Evolutionary conservation across 257 asterid genomes (phyloP), one percentile per base, ranked within the genome.

Genomic region (Plantago major): DNA sequence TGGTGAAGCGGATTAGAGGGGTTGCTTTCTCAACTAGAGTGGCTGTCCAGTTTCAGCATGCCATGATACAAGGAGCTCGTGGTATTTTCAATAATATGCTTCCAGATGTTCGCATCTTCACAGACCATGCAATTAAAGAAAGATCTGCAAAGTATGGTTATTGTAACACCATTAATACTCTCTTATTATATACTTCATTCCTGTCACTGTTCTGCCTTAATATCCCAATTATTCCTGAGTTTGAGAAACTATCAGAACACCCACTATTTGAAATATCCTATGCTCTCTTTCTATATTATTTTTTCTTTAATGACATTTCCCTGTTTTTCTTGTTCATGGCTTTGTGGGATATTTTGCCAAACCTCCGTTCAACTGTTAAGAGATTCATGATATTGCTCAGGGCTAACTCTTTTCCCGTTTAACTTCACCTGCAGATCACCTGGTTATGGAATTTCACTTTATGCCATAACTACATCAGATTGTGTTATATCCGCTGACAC

Each of bases 1-100:
- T 86, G 96, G 99, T 89, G 67, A 89, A 87, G 87, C 80, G 95
- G 76, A 89, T 92, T 58, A 80, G 97, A 74, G 97, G 97, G 58
- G 68, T 69, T 65, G 70, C 89, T 46, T 92, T 92, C 75, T 92
- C 99, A 43, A 69, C 99, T 38, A 89, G 81, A 72, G 99, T 92
- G 46, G 78, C 95, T 28, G 80, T 65, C 46, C 91, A 87, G 78
- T 84, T 89, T 68, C 97, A 89, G 83, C 81, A 87, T 64, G 67
- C 84, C 46, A 84, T 82, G 86, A 80, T 80, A 71, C 87, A 80
- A 52, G 89, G 96, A 6, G 96, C 96, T 72, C 99, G 99, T 74
- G 96, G 96, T 42, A 74, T 89, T 63, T 81, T 92, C 50, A 85
- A 89, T 62, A 85, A 72, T 55, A 77, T 83, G 63, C 88, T 92